Evolutionary conservation across 1,284 basidiomycete species (phyloP).

Genomic region (Puccinia hordei): DNA sequence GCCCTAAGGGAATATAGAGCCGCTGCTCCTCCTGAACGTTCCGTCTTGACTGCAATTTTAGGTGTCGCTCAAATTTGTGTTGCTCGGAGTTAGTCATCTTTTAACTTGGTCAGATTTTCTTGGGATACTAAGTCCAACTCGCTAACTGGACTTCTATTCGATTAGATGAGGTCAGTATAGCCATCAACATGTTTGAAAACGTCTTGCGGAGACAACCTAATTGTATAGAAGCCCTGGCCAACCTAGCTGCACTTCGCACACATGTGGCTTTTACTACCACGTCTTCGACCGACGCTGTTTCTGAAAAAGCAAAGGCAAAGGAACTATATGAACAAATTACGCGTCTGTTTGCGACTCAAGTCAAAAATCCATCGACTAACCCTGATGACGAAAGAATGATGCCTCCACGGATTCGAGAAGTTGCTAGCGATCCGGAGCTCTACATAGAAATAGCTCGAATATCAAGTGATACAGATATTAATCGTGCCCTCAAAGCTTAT

Average conservation of each 20-base stretch:
- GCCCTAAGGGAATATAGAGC: conserved; percentile 74
- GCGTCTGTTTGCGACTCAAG: conserved; percentile 65
- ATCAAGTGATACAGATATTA: conserved; percentile 78
- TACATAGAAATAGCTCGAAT: conserved; percentile 81
- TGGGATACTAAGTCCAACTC: conserved; percentile 55
- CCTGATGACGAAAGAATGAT: conserved; percentile 54
- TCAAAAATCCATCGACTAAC: conserved; percentile 31
- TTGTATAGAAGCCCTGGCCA: conserved; percentile 75
- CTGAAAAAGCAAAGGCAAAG: conserved; percentile 73
- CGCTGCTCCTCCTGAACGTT: conserved; percentile 73
- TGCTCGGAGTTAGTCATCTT: conserved; percentile 38
- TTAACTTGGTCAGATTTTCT: conserved; percentile 37
- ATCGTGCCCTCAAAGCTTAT: conserved; percentile 72
- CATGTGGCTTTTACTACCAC: conserved; percentile 61
- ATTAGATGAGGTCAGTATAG: conserved; percentile 73
- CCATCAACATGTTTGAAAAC: conserved; percentile 82
- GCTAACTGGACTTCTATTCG: conserved; percentile 53
- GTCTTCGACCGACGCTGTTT: conserved; percentile 63
- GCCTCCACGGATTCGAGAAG: conserved; percentile 65
- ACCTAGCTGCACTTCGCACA: conserved; percentile 81
- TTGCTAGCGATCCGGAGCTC: conserved; percentile 77
- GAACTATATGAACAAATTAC: conserved; percentile 77
- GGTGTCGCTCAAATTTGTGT: conserved; percentile 75
- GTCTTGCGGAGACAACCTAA: conserved; percentile 63
- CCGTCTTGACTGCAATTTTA: conserved; percentile 74